Percentiles rank a stretch among this genome's conserved stretches.
Evolutionary conservation across 1,284 basidiomycete species (phyloP).

Genomic region (Gastroboletus turbinatus): DNA sequence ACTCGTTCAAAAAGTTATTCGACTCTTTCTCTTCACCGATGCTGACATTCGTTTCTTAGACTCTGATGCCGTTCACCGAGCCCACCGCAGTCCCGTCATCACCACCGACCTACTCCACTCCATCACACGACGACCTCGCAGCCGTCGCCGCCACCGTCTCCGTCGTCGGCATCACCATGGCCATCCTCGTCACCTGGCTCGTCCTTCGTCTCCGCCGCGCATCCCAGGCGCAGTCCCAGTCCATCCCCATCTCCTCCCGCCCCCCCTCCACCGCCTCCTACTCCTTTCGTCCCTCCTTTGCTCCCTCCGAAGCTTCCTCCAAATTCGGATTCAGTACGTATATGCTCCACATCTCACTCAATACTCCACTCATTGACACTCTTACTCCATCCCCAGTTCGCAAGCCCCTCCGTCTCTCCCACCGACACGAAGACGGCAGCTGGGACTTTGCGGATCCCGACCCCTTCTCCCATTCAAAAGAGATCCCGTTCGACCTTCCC

Average conservation of each 20-base stretch:
- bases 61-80: background rate
- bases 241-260: slow-evolving; percentile 7
- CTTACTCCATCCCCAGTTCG: slow-evolving; percentile 13
- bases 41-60: background rate
- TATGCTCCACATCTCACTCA: too few species aligned
- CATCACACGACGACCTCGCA: background rate
- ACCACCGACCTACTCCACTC: background rate
- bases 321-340: slow-evolving; percentile 30
- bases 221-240: background rate
- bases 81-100: background rate
- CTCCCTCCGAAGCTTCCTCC: slow-evolving; percentile 30
- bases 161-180: background rate
- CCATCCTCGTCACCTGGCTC: background rate
- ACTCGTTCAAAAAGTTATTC: too few species aligned
- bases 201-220: background rate
- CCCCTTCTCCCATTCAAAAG: slow-evolving; percentile 14
- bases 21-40: too few species aligned
- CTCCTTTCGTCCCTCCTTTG: slow-evolving; percentile 23
- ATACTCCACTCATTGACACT: background rate
- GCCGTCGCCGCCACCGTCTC: background rate
- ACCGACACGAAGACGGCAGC: slow-evolving; percentile 16
- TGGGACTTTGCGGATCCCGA: slow-evolving; percentile 37
- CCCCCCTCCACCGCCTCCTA: slow-evolving; percentile 17
- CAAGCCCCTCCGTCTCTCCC: slow-evolving; percentile 28
- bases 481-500: background rate